Percentiles rank a stretch among this genome's conserved stretches.
Evolutionary conservation across 164 flowering plant species (phyloP).

Genomic region (Stephania yunnanensis): DNA sequence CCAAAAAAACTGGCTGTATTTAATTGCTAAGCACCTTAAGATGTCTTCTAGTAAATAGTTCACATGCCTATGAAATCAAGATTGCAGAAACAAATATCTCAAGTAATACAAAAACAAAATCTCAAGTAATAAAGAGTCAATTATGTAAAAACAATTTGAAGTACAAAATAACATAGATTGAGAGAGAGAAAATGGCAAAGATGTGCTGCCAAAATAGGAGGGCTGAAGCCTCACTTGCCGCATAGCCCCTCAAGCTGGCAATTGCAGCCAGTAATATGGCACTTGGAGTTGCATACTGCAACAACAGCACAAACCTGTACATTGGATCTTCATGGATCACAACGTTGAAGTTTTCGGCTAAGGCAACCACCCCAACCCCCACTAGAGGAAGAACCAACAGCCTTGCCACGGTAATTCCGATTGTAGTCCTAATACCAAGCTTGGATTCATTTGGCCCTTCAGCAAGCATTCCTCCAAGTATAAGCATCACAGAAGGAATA

Average conservation of each 20-base stretch:
- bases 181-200: constrained; percentile 61
- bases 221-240: constrained; percentile 83
- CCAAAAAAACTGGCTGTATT: background rate
- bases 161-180: constrained; percentile 57
- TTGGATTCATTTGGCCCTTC: constrained; percentile 60
- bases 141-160: constrained; percentile 45
- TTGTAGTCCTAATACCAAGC: constrained; percentile 53
- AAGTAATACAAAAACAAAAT: background rate
- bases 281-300: constrained; percentile 86
- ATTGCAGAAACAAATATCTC: background rate
- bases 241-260: constrained; percentile 90
- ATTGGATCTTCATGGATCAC: constrained; percentile 49
- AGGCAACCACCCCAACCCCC: constrained; percentile 58
- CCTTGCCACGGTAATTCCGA: constrained; percentile 55
- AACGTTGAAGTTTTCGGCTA: constrained; percentile 50
- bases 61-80: background rate
- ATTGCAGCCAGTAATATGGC: constrained; percentile 90
- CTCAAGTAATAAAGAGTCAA: constrained; percentile 18
- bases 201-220: constrained; percentile 92
- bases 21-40: background rate
- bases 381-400: constrained; percentile 75
- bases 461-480: constrained; percentile 75
- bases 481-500: constrained; percentile 62
- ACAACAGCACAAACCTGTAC: constrained; percentile 64
- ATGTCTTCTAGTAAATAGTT: background rate